Base-by-base conservation (phyloP, 2,329 filamentous ascomycete genomes). In the Fusarium sp. region DNA sequence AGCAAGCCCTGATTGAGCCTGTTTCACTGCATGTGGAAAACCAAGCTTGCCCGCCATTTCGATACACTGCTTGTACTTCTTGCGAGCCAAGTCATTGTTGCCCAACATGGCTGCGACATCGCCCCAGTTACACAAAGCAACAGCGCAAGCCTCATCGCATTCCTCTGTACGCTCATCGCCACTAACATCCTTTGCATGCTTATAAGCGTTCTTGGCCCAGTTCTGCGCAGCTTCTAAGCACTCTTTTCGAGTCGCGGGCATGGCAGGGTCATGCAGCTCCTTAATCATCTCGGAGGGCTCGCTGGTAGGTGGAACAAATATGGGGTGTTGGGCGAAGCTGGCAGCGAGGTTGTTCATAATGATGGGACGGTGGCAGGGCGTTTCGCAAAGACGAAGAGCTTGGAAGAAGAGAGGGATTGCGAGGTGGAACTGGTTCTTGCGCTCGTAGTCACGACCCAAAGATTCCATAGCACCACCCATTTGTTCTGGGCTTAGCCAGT, bases 391-490 rank as follows among this genome's bases (percentile, higher is more conserved):
- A 23, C 91, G 87, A 38, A 97, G 85, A 10, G 95, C 94, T 78
- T 97, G 94, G 76, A 98, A 89, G 80, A 95, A 97, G 35, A 98
- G 86, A 7, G 95, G 94, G 27, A 95, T 88, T 10, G 95, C 92
- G 4, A 98, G 90, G 74, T 95, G 93, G 78, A 94, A 92, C 75
- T 93, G 90, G 48, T 91, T 89, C 75, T 89, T 90, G 54, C 88
- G 86, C 78, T 93, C 90, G 81, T 97, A 98, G 75, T 91, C 90
- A 64, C 91, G 88, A 23, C 89, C 95, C 29, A 98, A 87, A 18
- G 93, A 87, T 80, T 96, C 93, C 67, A 95, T 83, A 21, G 91
- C 85, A 7, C 88, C 92, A n/a, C 93, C 94, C 65, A 93, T 88
- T 79, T 95, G 89, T 68, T 92, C 88, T 2, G 89, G 85, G 5